Evolutionary conservation across 2,329 filamentous ascomycete species (phyloP).

Genomic region (Paracamarosporium sp.): DNA sequence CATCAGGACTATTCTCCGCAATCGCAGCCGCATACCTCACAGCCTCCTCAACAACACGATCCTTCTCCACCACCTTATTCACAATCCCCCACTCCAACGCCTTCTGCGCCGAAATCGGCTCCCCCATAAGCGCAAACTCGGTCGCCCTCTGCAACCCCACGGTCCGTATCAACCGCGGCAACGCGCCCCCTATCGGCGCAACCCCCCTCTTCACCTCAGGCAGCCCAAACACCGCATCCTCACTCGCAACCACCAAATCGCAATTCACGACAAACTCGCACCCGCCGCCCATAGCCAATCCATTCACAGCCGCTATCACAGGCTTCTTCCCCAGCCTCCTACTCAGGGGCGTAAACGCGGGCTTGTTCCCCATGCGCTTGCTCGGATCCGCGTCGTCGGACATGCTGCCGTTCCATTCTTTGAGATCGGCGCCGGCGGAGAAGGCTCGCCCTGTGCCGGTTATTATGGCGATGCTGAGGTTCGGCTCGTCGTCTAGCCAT

Average conservation of each 20-base stretch:
- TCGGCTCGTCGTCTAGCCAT: constrained; percentile 58
- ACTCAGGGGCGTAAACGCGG: constrained; percentile 58
- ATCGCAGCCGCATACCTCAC: constrained; percentile 25
- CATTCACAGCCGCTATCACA: constrained; percentile 63
- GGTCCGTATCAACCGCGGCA: constrained; percentile 33
- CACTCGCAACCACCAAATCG: constrained; percentile 33
- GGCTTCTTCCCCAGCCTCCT: constrained; percentile 63
- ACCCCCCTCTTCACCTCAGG: constrained; percentile 37
- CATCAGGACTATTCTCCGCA: constrained; percentile 32
- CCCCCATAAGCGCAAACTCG: constrained; percentile 34
- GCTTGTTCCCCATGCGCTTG: constrained; percentile 40
- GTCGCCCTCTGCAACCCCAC: constrained; percentile 33
- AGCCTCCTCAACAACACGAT: constrained; percentile 25
- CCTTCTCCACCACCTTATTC: constrained; percentile 26
- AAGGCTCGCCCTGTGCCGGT: constrained; percentile 60
- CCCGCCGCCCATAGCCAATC: constrained; percentile 35
- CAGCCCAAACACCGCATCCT: constrained; percentile 29
- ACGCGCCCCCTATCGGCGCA: constrained; percentile 27
- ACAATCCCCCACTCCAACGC: constrained; percentile 32
- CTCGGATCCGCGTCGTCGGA: constrained; percentile 19
- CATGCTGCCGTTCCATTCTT: constrained; percentile 42
- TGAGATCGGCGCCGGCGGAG: constrained; percentile 59
- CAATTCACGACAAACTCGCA: constrained; percentile 34
- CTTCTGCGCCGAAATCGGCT: constrained; percentile 25
- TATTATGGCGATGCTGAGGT: constrained; percentile 46